Conservation (phyloP, 1,139 yeast species). For the Geotrichum europaeum region DNA sequence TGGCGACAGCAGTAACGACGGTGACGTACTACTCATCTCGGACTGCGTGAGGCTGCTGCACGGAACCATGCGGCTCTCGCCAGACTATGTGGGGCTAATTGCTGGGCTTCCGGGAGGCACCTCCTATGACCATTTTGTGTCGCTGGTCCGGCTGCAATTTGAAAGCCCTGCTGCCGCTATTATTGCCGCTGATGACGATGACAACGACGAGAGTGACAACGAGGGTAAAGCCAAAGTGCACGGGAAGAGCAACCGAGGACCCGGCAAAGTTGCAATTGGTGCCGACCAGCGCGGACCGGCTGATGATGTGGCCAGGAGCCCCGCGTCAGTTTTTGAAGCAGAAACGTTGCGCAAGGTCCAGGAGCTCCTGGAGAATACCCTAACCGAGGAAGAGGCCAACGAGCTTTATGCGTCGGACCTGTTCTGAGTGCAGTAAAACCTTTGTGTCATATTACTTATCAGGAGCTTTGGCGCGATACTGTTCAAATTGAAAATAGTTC, state of each 20-base stretch:
- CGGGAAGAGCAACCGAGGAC: too few species aligned
- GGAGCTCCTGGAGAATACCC: conserved; percentile 61
- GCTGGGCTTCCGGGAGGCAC: conserved; percentile 19
- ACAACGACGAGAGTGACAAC: too few species aligned
- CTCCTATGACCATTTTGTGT: conserved; percentile 46
- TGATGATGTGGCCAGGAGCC: conserved; percentile 42
- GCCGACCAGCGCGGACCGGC: neutral
- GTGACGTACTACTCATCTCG: neutral
- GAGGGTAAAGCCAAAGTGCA: neutral
- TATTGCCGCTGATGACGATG: conserved; percentile 8
- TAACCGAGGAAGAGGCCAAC: conserved; percentile 77
- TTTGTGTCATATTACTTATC: too few species aligned
- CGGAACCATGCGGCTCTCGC: conserved; percentile 23
- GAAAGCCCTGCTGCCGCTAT: conserved; percentile 28
- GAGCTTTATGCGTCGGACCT: conserved; percentile 43
- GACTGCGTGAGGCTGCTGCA: conserved; percentile 23
- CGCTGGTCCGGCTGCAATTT: conserved; percentile 53
- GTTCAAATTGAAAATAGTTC: too few species aligned
- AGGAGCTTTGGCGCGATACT: too few species aligned
- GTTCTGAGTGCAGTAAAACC: conserved; percentile 16
- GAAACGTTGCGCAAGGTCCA: conserved; percentile 64
- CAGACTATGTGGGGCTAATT: conserved; percentile 18
- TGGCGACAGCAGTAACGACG: neutral
- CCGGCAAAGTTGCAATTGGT: too few species aligned
- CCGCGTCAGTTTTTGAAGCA: conserved; percentile 57